Conservation (phyloP, 129 eudicot genomes). For the Centella asiatica region DNA sequence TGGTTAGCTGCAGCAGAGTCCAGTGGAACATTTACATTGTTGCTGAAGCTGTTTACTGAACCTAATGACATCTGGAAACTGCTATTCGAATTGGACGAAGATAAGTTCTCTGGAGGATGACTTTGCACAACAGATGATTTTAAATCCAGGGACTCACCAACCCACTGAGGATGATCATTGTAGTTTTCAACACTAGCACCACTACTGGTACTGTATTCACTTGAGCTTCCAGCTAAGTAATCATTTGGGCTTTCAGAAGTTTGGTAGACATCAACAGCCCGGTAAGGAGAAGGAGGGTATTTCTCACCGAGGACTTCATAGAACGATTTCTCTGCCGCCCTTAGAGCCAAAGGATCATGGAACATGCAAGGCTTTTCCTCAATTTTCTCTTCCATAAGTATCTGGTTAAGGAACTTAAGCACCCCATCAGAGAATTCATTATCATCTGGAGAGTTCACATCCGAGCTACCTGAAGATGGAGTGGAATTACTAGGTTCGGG, state of each 20-base stretch:
- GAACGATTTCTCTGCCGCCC: constrained; percentile 49
- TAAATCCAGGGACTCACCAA: constrained; percentile 35
- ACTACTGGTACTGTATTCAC: constrained; percentile 39
- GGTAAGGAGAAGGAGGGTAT: constrained; percentile 22
- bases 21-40: constrained; percentile 20
- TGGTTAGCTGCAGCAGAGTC: constrained; percentile 25
- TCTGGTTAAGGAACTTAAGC: constrained; percentile 49
- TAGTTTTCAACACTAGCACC: constrained; percentile 32
- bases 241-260: constrained; percentile 39
- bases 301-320: constrained; percentile 48
- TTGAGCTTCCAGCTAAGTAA: constrained; percentile 27
- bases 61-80: constrained; percentile 15
- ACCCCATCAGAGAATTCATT: constrained; percentile 54
- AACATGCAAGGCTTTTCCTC: constrained; percentile 62
- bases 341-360: constrained; percentile 53
- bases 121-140: constrained; percentile 24
- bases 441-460: constrained; percentile 46
- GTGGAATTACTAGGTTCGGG: constrained; percentile 9
- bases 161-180: constrained; percentile 33
- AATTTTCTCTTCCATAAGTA: constrained; percentile 65
- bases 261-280: constrained; percentile 3
- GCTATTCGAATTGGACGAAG: neutral
- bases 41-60: constrained; percentile 24
- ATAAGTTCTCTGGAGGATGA: constrained; percentile 15
- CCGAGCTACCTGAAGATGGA: constrained; percentile 27